Percentiles rank a stretch among this genome's conserved stretches.
Evolutionary conservation across 2,329 filamentous ascomycete genomes (phyloP).

Genomic region (Xylaria sp.): DNA sequence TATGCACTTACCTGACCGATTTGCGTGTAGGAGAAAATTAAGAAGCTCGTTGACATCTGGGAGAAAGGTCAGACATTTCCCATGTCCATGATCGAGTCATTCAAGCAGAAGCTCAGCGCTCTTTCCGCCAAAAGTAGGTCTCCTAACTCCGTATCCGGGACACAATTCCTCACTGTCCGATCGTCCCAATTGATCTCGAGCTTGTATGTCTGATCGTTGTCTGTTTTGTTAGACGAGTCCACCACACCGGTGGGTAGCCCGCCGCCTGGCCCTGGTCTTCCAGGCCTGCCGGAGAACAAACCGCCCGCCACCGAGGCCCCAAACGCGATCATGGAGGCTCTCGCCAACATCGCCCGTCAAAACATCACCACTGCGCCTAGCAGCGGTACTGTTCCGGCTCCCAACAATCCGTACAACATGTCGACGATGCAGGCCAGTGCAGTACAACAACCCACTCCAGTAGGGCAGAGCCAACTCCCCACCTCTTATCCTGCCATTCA

Average conservation of each 20-base stretch:
- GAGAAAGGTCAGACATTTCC: slow-evolving; percentile 94
- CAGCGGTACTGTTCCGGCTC: slow-evolving; percentile 46
- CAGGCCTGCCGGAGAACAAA: slow-evolving; percentile 36
- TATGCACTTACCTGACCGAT: slow-evolving; percentile 47
- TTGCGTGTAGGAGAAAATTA: slow-evolving; percentile 86
- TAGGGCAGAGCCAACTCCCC: slow-evolving; percentile 37
- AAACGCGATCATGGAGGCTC: slow-evolving; percentile 72
- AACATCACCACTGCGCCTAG: slow-evolving; percentile 57
- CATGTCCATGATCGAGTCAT: slow-evolving; percentile 72
- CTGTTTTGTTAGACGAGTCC: slow-evolving; percentile 58
- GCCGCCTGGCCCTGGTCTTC: slow-evolving; percentile 48
- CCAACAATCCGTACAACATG: slow-evolving; percentile 31
- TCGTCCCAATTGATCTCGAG: slow-evolving; percentile 8
- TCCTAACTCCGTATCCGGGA: slow-evolving; percentile 19
- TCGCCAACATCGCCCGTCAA: slow-evolving; percentile 80
- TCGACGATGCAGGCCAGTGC: slow-evolving; percentile 29
- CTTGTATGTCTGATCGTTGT: slow-evolving; percentile 44
- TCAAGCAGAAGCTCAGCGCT: slow-evolving; percentile 78
- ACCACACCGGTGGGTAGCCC: slow-evolving; percentile 72
- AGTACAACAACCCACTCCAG: slow-evolving; percentile 27
- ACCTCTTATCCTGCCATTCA: slow-evolving; percentile 47
- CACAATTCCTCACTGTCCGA: slow-evolving; percentile 4
- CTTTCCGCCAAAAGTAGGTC: slow-evolving; percentile 66
- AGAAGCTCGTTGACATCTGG: slow-evolving; percentile 96
- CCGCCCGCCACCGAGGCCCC: slow-evolving; percentile 46